Evolutionary conservation across 2,329 filamentous ascomycete genomes (phyloP), one percentile per base, ranked within the genome.

Genomic region (Chaetothyriales sp.): DNA sequence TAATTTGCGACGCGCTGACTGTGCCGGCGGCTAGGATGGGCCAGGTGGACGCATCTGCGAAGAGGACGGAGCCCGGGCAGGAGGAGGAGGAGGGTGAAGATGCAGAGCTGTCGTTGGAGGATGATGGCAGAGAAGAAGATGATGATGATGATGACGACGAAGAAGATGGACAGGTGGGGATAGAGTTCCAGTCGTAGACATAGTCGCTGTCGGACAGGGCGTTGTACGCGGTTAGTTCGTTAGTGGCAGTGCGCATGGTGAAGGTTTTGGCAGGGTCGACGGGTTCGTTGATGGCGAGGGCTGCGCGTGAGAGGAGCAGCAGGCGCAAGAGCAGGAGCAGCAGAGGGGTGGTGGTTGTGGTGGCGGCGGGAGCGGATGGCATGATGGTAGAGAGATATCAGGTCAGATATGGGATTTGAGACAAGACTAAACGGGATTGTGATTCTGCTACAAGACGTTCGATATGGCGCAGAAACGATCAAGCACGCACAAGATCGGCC

Each of bases 131-230:
- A 25, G 22, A 6, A 25, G 22, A 6, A 25, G 22, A n/a, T n/a
- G n/a, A n/a, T n/a, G n/a, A n/a, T n/a, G n/a, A n/a, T n/a, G n/a
- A n/a, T n/a, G 22, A 25, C 28, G 56, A 54, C 19, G 47, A 44
- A 51, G 47, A 56, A 13, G 56, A 56, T 8, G 56, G 53, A 22
- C 52, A 49, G 51, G 48, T 52, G 15, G 48, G 50, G 40, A 52
- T 55, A 13, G 64, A 60, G 18, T 61, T 66, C 62, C 76, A 77
- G 63, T 77, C 71, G 62, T 75, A 77, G 33, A 66, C 61, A 70
- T 72, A 76, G 56, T 71, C 69, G 53, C 72, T 63, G 20, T 62
- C 62, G n/a, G 65, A 54, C 13, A 76, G 68, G 1, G 72, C 62
- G 2, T 62, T 60, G 10, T 70, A 63, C 25, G 69, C 67, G 54